A percentile compares a stretch with the other conserved stretches of the same genome.
These are phyloP conservation scores for Xylariaceae sp. DNA, from an alignment of 2,329 filamentous ascomycete genomes.

Conservation along the genomic window DNA sequence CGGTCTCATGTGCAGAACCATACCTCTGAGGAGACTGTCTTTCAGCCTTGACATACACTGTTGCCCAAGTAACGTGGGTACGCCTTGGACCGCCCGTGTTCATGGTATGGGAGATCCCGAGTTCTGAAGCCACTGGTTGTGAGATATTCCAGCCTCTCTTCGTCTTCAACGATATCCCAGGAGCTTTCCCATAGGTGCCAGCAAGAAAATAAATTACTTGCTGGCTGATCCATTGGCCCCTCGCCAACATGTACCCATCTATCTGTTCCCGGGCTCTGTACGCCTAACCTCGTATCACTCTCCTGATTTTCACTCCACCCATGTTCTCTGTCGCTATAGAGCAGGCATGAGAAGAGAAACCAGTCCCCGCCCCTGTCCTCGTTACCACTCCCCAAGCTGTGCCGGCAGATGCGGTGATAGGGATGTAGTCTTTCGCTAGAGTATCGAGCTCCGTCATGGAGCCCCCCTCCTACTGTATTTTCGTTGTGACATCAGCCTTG, in stretches of 20 bases:
- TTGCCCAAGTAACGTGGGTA: slow-evolving; percentile 13
- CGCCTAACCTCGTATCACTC: slow-evolving; percentile 19
- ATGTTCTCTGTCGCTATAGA: slow-evolving; percentile 4
- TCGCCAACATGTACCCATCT: background rate
- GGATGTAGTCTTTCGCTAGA: background rate
- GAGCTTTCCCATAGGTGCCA: background rate
- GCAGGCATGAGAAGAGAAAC: background rate
- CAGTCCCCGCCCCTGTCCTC: slow-evolving; percentile 1
- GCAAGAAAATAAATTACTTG: background rate
- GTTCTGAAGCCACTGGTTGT: slow-evolving; percentile 2
- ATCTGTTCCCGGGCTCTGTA: slow-evolving; percentile 7
- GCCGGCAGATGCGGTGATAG: background rate
- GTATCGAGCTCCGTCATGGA: slow-evolving; percentile 5
- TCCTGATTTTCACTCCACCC: slow-evolving; percentile 6
- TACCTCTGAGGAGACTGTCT: background rate
- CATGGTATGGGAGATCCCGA: slow-evolving; percentile 7
- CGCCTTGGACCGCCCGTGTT: background rate
- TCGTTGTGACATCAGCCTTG: background rate
- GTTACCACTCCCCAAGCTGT: slow-evolving; percentile 11
- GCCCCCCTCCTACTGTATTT: background rate
- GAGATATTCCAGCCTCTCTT: slow-evolving; percentile 11
- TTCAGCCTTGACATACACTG: slow-evolving; percentile 7
- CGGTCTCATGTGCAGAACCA: slow-evolving; percentile 1
- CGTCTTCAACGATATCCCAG: background rate
- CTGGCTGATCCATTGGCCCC: slow-evolving; percentile 2